Evolutionary conservation across 148 eudicot species (phyloP), one percentile per base, ranked within the genome.

Genomic region (Amaranthus hypochondriacus): DNA sequence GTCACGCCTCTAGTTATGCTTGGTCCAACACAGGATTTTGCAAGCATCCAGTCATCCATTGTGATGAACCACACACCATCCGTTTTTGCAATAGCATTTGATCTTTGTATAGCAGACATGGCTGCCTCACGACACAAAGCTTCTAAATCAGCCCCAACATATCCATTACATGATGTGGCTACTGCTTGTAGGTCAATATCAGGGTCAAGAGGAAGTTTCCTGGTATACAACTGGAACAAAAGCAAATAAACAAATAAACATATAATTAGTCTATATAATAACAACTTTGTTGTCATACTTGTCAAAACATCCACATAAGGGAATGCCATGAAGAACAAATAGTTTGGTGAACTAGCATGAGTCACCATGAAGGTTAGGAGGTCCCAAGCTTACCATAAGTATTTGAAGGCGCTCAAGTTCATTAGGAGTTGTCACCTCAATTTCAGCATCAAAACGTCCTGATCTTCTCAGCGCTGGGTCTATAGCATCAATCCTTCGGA

Each of bases 141-240:
- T 86, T 92, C 96, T 81, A 95, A 81, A 87, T 95, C 97, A 81
- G 99, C 99, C 70, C 99, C 97, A 18, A 92, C 97, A 51, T 88
- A 95, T 72, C 99, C 99, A 81, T 95, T 92, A 82, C 99, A 95
- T 78, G 92, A 86, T 77, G 89, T 78, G 85, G 97, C 99, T 78
- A 95, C 69, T 66, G 81, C 76, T 78, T 66, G 81, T 77, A 95
- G 79, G 79, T 92, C 85, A 71, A 88, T 84, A 80, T 65, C 74
- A 18, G 86, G 73, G 72, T 90, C 96, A 73, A 90, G 76, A 51
- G 76, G 85, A 81, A 94, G 86, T 69, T 85, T 90, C 78, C 76
- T 85, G 71, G 93, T 77, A 74, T 95, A 92, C 61, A 95, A 84
- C 98, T 95, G 90, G 76, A 69, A 80, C 46, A 68, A 56, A 44